These are phyloP conservation scores for Calonectria leucothoes DNA, from an alignment of 2,329 filamentous ascomycete species.

Conservation along the genomic window DNA sequence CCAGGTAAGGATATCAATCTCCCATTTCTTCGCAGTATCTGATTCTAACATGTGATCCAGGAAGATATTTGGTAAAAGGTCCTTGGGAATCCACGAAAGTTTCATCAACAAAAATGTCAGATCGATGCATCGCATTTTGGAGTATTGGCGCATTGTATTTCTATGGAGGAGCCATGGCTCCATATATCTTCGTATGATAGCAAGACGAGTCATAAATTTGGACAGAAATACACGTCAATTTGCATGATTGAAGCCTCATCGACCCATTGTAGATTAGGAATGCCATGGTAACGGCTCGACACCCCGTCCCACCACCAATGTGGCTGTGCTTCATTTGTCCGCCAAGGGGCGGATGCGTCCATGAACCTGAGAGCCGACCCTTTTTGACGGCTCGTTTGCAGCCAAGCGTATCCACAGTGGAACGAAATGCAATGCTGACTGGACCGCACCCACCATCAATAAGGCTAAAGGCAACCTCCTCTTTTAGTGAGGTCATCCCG, in stretches of 20 bases:
- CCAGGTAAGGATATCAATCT: slow-evolving; percentile 73
- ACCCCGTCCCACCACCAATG: background rate
- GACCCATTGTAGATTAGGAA: background rate
- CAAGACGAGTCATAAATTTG: background rate
- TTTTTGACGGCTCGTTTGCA: too few relatives aligned
- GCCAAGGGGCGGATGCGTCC: background rate
- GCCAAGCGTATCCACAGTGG: background rate
- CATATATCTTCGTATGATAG: background rate
- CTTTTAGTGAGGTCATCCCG: background rate
- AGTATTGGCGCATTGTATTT: background rate
- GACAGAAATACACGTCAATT: background rate
- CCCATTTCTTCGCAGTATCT: background rate
- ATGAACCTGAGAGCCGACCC: background rate
- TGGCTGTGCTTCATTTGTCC: background rate
- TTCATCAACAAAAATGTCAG: background rate
- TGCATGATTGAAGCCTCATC: background rate
- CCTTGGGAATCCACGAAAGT: background rate
- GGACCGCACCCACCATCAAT: background rate
- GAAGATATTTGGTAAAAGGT: slow-evolving; percentile 75
- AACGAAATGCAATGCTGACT: background rate
- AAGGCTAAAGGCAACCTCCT: background rate
- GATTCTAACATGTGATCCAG: slow-evolving; percentile 51
- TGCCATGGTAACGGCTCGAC: too few relatives aligned
- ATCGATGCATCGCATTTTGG: background rate
- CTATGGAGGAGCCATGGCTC: background rate